These are phyloP conservation scores for Cucumis cinereus DNA, from an alignment of 306 rosid species.

Conservation along the genomic window DNA sequence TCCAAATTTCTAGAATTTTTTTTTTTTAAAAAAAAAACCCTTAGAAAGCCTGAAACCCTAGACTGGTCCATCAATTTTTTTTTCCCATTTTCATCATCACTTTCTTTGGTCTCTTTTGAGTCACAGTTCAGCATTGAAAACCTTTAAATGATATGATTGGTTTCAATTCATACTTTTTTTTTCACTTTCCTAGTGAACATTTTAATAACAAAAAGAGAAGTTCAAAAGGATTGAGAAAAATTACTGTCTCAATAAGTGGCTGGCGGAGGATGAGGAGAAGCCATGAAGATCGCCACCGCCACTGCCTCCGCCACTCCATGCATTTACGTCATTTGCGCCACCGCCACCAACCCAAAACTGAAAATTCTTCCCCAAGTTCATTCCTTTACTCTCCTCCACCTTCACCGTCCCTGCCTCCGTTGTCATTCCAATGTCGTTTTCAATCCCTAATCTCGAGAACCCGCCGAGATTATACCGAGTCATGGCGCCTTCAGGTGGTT, in stretches of 20 bases:
- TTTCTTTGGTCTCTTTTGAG: constrained; percentile 3
- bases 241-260: constrained; percentile 20
- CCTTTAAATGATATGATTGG: neutral
- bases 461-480: neutral
- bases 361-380: constrained; percentile 41
- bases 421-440: neutral
- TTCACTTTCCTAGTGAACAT: neutral
- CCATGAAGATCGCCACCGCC: constrained; percentile 23
- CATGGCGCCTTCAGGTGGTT: neutral
- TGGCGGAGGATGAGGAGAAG: constrained; percentile 41
- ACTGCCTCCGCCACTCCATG: constrained; percentile 32
- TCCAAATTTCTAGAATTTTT: constrained; percentile 1
- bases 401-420: constrained; percentile 12
- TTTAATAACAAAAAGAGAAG: constrained; percentile 13
- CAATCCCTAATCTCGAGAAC: neutral
- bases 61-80: neutral
- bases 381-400: constrained; percentile 46
- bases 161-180: neutral
- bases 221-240: neutral
- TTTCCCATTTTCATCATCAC: neutral
- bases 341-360: constrained; percentile 28
- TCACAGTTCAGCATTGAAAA: neutral
- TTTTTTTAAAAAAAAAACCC: neutral
- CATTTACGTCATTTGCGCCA: constrained; percentile 22
- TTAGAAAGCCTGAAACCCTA: constrained; percentile 3